A percentile compares a stretch with the other conserved stretches of the same genome.
These are phyloP conservation scores for Peronospora destructor DNA, from an alignment of 352 stramenopile species.

Conservation along the genomic window DNA sequence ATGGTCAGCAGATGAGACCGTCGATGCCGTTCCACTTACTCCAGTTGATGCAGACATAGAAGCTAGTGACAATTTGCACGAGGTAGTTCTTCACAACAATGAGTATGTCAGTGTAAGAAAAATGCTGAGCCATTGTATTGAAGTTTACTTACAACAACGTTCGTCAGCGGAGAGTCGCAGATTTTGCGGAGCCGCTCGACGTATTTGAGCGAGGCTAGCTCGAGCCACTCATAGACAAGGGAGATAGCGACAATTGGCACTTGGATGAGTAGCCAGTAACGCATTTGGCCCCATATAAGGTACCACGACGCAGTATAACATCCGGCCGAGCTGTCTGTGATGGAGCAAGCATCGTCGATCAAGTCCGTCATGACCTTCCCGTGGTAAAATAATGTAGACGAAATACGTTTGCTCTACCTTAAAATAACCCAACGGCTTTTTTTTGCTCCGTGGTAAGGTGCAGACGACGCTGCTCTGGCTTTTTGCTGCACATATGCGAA, in stretches of 20 bases:
- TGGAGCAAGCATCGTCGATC: slow-evolving; percentile 36
- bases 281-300: slow-evolving; percentile 74
- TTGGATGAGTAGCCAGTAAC: slow-evolving; percentile 75
- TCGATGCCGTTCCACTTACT: slow-evolving; percentile 39
- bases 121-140: neutral
- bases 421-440: slow-evolving; percentile 9
- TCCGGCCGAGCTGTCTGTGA: slow-evolving; percentile 41
- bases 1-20: slow-evolving; percentile 11
- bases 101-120: neutral
- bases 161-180: slow-evolving; percentile 64
- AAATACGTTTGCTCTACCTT: no score
- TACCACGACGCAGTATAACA: slow-evolving; percentile 83
- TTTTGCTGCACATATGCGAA: neutral
- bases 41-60: slow-evolving; percentile 79
- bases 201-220: slow-evolving; percentile 50
- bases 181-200: slow-evolving; percentile 61
- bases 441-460: slow-evolving; percentile 4
- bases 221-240: slow-evolving; percentile 79
- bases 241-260: slow-evolving; percentile 57
- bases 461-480: neutral
- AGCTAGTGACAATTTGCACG: slow-evolving; percentile 68
- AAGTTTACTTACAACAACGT: slow-evolving; percentile 40
- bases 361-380: slow-evolving; percentile 16
- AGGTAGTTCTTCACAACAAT: slow-evolving; percentile 52
- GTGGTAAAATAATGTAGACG: slow-evolving; percentile 6